These are phyloP conservation scores for Daldinia sp. DNA, from an alignment of 2,329 filamentous ascomycete species.

Conservation along the genomic window DNA sequence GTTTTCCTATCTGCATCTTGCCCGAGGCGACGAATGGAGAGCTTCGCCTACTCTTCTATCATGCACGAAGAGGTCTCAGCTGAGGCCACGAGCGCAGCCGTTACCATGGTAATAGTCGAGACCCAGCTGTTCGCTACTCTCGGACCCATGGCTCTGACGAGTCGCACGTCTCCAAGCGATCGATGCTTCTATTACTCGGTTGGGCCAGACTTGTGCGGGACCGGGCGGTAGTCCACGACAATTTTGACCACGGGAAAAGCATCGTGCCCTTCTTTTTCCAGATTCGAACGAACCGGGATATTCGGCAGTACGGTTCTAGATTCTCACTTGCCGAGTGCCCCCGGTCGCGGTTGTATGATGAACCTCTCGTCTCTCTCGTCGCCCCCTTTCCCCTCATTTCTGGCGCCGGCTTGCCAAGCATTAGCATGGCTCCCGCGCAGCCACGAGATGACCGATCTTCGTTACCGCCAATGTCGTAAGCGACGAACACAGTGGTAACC, in stretches of 20 bases:
- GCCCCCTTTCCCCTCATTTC: constrained; percentile 29
- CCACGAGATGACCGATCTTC: constrained; percentile 27
- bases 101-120: constrained; percentile 26
- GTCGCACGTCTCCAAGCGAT: constrained; percentile 32
- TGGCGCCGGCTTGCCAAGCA: constrained; percentile 23
- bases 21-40: constrained; percentile 27
- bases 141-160: constrained; percentile 16
- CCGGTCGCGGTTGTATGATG: constrained; percentile 25
- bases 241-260: constrained; percentile 21
- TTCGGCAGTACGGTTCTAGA: constrained; percentile 34
- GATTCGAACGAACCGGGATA: constrained; percentile 23
- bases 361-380: constrained; percentile 17
- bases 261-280: constrained; percentile 30
- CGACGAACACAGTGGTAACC: constrained; percentile 21
- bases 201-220: constrained; percentile 29
- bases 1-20: constrained; percentile 12
- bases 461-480: constrained; percentile 14
- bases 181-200: constrained; percentile 36
- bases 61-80: constrained; percentile 30
- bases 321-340: constrained; percentile 32
- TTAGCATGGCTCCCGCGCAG: constrained; percentile 14
- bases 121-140: constrained; percentile 23
- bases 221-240: constrained; percentile 19
- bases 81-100: constrained; percentile 19
- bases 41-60: constrained; percentile 9